Conservation (phyloP, 441 rosid genomes). For the Rhodomyrtus psidioides region DNA sequence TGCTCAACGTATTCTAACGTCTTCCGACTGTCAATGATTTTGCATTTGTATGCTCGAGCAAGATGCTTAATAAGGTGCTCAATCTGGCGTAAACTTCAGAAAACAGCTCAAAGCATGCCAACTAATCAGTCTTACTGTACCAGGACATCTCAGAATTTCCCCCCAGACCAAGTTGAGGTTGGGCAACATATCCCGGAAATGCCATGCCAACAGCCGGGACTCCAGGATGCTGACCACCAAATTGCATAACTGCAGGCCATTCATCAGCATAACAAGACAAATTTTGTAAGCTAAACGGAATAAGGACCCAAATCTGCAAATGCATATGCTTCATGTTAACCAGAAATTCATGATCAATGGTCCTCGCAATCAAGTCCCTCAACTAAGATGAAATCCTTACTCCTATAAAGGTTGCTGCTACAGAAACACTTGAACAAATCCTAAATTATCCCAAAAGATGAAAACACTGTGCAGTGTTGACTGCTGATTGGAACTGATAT, state of each 20-base stretch:
- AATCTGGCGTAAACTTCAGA: neutral
- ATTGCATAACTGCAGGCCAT: conserved; percentile 67
- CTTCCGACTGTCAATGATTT: neutral
- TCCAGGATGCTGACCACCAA: conserved; percentile 89
- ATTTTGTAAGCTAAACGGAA: neutral
- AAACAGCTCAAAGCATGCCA: neutral
- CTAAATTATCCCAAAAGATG: neutral
- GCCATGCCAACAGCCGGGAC: conserved; percentile 98
- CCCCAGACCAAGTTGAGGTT: conserved; percentile 78
- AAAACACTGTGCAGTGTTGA: neutral
- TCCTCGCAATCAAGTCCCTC: neutral
- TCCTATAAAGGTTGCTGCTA: neutral
- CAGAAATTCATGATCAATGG: neutral
- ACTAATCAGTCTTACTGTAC: conserved; percentile 23
- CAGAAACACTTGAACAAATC: neutral
- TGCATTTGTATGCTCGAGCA: neutral
- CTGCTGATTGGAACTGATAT: neutral
- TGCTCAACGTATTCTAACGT: neutral
- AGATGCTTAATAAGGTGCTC: neutral
- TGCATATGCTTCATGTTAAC: neutral
- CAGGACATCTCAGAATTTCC: conserved; percentile 97
- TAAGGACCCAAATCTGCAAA: neutral
- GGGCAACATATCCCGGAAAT: conserved; percentile 92
- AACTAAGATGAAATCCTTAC: neutral
- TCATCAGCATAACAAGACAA: neutral